Base-by-base conservation (phyloP, 2,329 filamentous ascomycete genomes). In the Pezizomycotina sp. region DNA sequence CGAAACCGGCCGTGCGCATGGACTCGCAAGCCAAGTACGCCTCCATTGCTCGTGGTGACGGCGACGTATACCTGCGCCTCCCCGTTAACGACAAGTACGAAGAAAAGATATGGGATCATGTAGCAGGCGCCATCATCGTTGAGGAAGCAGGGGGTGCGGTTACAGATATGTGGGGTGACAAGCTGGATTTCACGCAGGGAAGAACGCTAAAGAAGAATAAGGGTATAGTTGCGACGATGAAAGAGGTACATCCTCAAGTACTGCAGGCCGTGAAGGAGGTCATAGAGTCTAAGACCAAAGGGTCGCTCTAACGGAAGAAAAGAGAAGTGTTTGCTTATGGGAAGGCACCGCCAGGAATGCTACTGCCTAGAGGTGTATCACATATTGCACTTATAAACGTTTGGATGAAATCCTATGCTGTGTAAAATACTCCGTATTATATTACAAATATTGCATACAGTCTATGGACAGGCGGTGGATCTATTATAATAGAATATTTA, bases 21-120 rank as follows among this genome's bases (percentile, higher is more conserved):
- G 89, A 98, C 62, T 92, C 81, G 34, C 89, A 98, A 61, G 86
- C 89, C 51, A 98, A 98, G 61, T 98, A 98, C 60, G 86, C 77
- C 45, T 89, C 80, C 22, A 92, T 98, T 55, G 89, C 89, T 22
- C 69, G 89, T 46, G 89, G 89, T 28, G 83, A 84, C 4, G 89
- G 84, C 31, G 89, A 98, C 55, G 75, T 98, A 48, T 98, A 98
- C 61, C 68, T 98, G 39, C 71, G 91, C 35, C 62, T 98, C 40
- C 89, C 89, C 3, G 77, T 81, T 18, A 31, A 4, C 42, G 78
- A 71, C 56, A 77, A 76, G 50, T 98, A 98, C 62, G 74, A 92
- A 57, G 89, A 98, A 67, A 98, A 98, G 71, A 98, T 98, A 50
- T 98, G 89, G 89, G 89, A 98, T 56, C 89, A 98, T 58, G 89